A percentile compares a stretch with the other conserved stretches of the same genome.
phyloP scores from a whole-genome alignment of 202 grass and related monocot genomes.

The Tripidium arundinaceum region DNA sequence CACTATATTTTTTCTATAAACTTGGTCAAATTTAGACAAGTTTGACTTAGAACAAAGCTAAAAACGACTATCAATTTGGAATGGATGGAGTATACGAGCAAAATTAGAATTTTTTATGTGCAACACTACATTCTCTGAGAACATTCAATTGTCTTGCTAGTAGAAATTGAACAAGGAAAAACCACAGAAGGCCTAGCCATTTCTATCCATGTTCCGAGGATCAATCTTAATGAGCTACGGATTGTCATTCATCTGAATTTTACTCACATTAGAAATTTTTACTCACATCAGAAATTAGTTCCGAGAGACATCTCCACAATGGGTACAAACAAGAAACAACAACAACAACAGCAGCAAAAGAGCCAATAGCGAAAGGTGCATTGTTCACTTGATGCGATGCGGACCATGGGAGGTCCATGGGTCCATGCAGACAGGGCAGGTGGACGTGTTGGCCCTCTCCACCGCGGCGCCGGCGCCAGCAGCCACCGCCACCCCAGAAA shows the following conservation, averaged over 20 bases:
- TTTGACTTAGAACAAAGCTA: neutral
- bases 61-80: neutral
- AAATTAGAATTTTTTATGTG: neutral
- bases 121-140: neutral
- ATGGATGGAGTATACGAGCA: neutral
- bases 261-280: neutral
- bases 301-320: neutral
- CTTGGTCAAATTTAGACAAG: no score
- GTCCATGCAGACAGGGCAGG: conserved; percentile 79
- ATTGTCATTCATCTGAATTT: neutral
- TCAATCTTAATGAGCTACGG: neutral
- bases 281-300: no score
- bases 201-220: neutral
- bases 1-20: neutral
- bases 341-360: no score
- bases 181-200: no score
- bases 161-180: neutral
- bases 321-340: neutral
- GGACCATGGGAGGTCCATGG: conserved; percentile 56
- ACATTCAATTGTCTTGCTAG: neutral
- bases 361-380: neutral
- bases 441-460: conserved; percentile 20
- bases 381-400: conserved; percentile 59
- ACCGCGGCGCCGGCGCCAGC: neutral
- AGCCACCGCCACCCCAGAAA: no score